Evolutionary conservation across 441 rosid genomes (phyloP).

Genomic region (Corymbia calophylla): DNA sequence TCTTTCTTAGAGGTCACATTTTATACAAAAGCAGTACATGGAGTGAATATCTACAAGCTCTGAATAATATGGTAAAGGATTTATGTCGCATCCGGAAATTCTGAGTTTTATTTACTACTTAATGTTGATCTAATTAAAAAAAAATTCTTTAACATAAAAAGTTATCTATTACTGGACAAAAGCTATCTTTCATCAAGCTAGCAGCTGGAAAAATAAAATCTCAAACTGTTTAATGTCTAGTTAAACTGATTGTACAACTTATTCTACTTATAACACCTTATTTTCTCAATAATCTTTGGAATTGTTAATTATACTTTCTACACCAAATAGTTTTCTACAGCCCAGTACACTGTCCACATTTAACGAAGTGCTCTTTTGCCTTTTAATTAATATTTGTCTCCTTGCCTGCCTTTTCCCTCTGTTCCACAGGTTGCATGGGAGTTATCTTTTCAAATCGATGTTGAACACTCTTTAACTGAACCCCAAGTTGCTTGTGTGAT

Average conservation of each 20-base stretch:
- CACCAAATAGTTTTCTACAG: background rate
- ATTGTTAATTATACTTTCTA: background rate
- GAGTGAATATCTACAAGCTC: conserved; percentile 37
- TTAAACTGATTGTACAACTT: background rate
- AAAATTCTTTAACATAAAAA: background rate
- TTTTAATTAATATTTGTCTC: background rate
- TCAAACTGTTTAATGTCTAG: background rate
- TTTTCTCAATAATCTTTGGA: background rate
- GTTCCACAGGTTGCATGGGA: conserved; percentile 62
- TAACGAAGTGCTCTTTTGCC: background rate
- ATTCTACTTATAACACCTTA: background rate
- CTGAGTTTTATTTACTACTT: background rate
- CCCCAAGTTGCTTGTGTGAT: conserved; percentile 72
- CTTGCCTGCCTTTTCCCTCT: conserved; percentile 1
- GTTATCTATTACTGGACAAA: background rate
- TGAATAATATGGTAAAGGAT: conserved; percentile 48
- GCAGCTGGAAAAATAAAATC: background rate
- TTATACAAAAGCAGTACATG: conserved; percentile 34
- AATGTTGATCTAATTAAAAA: background rate
- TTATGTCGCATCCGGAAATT: background rate
- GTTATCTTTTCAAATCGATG: conserved; percentile 58
- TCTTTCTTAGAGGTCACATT: conserved; percentile 41
- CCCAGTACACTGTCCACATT: background rate
- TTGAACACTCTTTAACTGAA: conserved; percentile 62
- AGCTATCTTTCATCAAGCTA: background rate